Evolutionary conservation across 495 filamentous ascomycete genomes (phyloP), one percentile per base, ranked within the genome.

Genomic region (Hypoxylon fuscum): DNA sequence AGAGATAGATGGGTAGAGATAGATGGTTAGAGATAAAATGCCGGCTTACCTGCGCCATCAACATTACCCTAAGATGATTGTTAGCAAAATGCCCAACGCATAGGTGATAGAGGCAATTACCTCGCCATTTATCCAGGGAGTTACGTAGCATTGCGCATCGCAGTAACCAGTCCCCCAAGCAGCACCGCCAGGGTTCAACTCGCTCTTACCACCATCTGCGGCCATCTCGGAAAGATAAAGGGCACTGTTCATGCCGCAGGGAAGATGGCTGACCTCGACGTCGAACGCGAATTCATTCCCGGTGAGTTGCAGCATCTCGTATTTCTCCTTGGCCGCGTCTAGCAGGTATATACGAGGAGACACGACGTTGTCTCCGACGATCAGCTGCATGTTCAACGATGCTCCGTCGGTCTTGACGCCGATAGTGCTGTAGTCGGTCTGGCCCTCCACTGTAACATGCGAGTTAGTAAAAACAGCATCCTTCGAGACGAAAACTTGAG

Each of bases 161-260:
- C 88, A 91, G 76, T 91, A 90, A 0, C 87, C 87, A 0, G 86
- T 86, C 11, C 87, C 87, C 72, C 88, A 90, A 11, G 77, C 69
- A 10, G 87, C 85, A 23, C 87, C 87, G 3, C 83, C 85, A 21
- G 81, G 76, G 73, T 88, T 90, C 27, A 83, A 68, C 11, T 74
- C 68, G 65, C 74, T 79, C 57, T 80, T 71, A 21, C 85, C 84
- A 44, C 87, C 86, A 23, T 81, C 76, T 2, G 63, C 59, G 21
- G 77, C 64, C 86, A 90, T 90, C 70, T 88, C 84, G 21, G 82
- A 81, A 27, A 90, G 77, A 70, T 89, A 90, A 10, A 90, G 76
- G 2, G 87, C 87, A 43, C 84, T 86, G 72, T 90, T 90, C 76
- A 87, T 79, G 2, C 87, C 87, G 66, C 87, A 90, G 2, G 78